Percentiles rank a stretch among this genome's conserved stretches.
phyloP scores from a whole-genome alignment of 108 stramenopile genomes.

The Cyclotella baltica region DNA sequence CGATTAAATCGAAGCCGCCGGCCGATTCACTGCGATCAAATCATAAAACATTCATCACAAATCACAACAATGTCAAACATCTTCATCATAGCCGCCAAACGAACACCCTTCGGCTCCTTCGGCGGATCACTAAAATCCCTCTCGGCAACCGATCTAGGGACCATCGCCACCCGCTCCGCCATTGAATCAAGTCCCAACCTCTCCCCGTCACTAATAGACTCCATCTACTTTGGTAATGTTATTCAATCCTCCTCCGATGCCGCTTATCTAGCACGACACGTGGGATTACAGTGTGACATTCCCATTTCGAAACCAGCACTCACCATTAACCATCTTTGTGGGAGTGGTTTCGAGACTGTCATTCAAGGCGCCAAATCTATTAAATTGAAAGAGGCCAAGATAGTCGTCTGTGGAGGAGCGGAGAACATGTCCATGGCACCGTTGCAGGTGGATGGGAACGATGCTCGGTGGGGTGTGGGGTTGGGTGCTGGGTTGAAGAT shows the following conservation, averaged over 20 bases:
- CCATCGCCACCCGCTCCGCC: slow-evolving; percentile 80
- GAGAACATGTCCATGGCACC: slow-evolving; percentile 98
- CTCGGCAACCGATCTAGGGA: slow-evolving; percentile 85
- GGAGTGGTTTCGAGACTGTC: slow-evolving; percentile 97
- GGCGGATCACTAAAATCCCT: slow-evolving; percentile 90
- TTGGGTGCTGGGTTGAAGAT: slow-evolving; percentile 86
- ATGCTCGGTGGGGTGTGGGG: slow-evolving; percentile 89
- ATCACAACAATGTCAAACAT: slow-evolving; percentile 63
- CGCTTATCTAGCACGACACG: slow-evolving; percentile 94
- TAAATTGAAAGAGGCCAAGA: slow-evolving; percentile 82
- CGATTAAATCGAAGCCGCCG: not conserved
- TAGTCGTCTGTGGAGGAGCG: slow-evolving; percentile 93
- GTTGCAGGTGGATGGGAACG: slow-evolving; percentile 81
- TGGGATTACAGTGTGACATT: slow-evolving; percentile 85
- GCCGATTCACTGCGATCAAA: not conserved
- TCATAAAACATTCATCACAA: not conserved
- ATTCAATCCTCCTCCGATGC: slow-evolving; percentile 92
- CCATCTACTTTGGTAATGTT: slow-evolving; percentile 96
- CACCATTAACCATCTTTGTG: slow-evolving; percentile 98
- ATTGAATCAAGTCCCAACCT: slow-evolving; percentile 67
- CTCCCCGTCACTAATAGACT: slow-evolving; percentile 81
- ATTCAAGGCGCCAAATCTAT: slow-evolving; percentile 92
- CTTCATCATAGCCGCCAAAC: slow-evolving; percentile 98
- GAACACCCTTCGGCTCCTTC: slow-evolving; percentile 98
- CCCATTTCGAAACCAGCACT: slow-evolving; percentile 84